Evolutionary conservation across 495 filamentous ascomycete species (phyloP).

Genomic region (Physcia stellaris): DNA sequence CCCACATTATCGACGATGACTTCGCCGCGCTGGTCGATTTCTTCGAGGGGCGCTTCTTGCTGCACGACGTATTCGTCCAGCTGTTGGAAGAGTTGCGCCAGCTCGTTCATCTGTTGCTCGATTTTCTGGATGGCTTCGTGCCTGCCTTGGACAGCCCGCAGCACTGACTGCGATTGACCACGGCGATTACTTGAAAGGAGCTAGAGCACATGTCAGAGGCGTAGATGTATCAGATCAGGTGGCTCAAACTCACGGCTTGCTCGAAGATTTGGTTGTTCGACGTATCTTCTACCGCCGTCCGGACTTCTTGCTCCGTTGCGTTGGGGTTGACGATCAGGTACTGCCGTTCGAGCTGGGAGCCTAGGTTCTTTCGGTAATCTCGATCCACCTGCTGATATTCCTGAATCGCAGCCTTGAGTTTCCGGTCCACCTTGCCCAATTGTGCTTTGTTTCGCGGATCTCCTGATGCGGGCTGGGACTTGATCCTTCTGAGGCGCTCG

Average conservation of each 20-base stretch:
- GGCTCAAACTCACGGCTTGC: constrained; percentile 62
- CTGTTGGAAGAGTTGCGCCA: constrained; percentile 72
- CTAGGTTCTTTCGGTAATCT: constrained; percentile 60
- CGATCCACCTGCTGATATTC: constrained; percentile 66
- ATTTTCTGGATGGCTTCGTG: constrained; percentile 87
- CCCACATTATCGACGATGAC: constrained; percentile 64
- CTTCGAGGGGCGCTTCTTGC: constrained; percentile 61
- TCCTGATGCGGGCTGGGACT: constrained; percentile 60
- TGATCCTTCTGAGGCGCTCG: constrained; percentile 61
- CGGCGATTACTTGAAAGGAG: constrained; percentile 56
- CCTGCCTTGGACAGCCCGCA: constrained; percentile 64
- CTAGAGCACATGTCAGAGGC: constrained; percentile 11
- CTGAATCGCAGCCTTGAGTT: constrained; percentile 63
- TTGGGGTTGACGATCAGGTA: constrained; percentile 83
- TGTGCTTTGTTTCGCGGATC: constrained; percentile 59
- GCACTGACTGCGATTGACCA: constrained; percentile 63
- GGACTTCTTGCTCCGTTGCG: constrained; percentile 66
- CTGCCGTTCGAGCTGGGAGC: constrained; percentile 72
- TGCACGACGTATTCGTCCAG: constrained; percentile 69
- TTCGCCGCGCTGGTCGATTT: constrained; percentile 72
- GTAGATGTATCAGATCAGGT: neutral
- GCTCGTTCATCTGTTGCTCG: constrained; percentile 71
- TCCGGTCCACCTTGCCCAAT: constrained; percentile 64
- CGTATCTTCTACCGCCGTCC: constrained; percentile 58
- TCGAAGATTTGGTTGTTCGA: constrained; percentile 58